Base-by-base conservation (phyloP, 2,329 filamentous ascomycete genomes). In the Microdochium bolleyi region DNA sequence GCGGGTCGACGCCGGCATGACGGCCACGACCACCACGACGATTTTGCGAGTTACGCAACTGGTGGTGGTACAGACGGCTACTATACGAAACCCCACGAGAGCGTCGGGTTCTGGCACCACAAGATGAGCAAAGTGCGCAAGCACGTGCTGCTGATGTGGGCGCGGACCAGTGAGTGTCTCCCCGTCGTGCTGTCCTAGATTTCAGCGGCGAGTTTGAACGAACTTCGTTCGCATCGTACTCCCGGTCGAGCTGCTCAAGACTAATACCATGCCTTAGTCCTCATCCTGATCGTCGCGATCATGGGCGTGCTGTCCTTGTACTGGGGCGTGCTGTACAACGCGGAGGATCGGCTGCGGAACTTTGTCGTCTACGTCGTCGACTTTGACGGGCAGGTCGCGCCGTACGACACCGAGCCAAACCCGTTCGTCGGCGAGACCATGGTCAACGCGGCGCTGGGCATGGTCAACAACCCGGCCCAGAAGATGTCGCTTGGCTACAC, bases 281-380 rank as follows among this genome's bases (percentile, higher is more conserved):
- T 74, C 1, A 69, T 80, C 7, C 68, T 86, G 5, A 77, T 78
- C 61, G 58, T 70, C 3, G 84, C 83, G 58, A 78, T 84, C 49
- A 64, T 85, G 4, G 67, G 58, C 11, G 71, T 83, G 3, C 62
- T 87, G 0, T 83, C 79, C 0, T 65, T 86, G 2, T 85, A 81
- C 66, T 87, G 82, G 82, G 82, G 69, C 0, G 75, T 77, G 0
- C 75, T 85, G 21, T 80, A 72, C 60, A 60, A 71, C 14, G 71
- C 78, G 0, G 70, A 82, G 11, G 58, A 69, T 48, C 81, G 79
- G 51, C 65, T 77, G 19, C 67, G 66, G 2, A 65, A 68, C 0
- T 64, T 86, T 8, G 72, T 70, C 2, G 71, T 87, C 9, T 76
- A 79, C 55, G 75, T 85, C 2, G 82, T 87, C 25, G 80, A 85